Evolutionary conservation across 2,329 filamentous ascomycete genomes (phyloP).

Genomic region (Aspergillus calidoustus): DNA sequence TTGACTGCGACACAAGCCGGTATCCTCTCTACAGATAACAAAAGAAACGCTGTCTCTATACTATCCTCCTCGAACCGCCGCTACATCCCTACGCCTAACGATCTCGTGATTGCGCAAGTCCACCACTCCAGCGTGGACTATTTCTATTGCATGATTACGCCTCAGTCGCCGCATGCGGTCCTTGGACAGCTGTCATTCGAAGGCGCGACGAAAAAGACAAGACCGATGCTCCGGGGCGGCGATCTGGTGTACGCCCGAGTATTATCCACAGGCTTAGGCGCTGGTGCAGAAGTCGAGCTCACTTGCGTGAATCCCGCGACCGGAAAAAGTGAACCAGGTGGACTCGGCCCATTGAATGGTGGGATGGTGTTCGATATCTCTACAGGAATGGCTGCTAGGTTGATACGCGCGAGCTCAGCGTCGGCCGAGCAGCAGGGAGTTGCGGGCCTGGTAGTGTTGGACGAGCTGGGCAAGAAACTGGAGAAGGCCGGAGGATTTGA

Average conservation of each 20-base stretch:
- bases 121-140: slow-evolving; percentile 74
- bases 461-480: slow-evolving; percentile 79
- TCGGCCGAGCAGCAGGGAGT: slow-evolving; percentile 46
- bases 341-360: slow-evolving; percentile 78
- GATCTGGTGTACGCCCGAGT: slow-evolving; percentile 90
- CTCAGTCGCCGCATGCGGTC: slow-evolving; percentile 64
- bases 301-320: slow-evolving; percentile 87
- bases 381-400: slow-evolving; percentile 76
- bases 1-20: slow-evolving; percentile 43
- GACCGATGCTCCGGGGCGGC: slow-evolving; percentile 74
- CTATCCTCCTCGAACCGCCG: slow-evolving; percentile 51
- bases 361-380: slow-evolving; percentile 88
- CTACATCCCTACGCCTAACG: slow-evolving; percentile 79
- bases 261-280: slow-evolving; percentile 73
- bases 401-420: slow-evolving; percentile 57
- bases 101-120: slow-evolving; percentile 87
- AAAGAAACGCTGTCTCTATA: slow-evolving; percentile 44
- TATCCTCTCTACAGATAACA: slow-evolving; percentile 42
- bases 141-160: slow-evolving; percentile 78
- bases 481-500: slow-evolving; percentile 71
- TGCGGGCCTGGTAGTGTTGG: slow-evolving; percentile 73
- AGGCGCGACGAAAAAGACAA: slow-evolving; percentile 86
- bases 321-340: slow-evolving; percentile 85
- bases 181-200: slow-evolving; percentile 93
- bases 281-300: slow-evolving; percentile 85